These are phyloP conservation scores for Trypanosoma rangeli DNA, from an alignment of 208 protist species.

Conservation along the genomic window DNA sequence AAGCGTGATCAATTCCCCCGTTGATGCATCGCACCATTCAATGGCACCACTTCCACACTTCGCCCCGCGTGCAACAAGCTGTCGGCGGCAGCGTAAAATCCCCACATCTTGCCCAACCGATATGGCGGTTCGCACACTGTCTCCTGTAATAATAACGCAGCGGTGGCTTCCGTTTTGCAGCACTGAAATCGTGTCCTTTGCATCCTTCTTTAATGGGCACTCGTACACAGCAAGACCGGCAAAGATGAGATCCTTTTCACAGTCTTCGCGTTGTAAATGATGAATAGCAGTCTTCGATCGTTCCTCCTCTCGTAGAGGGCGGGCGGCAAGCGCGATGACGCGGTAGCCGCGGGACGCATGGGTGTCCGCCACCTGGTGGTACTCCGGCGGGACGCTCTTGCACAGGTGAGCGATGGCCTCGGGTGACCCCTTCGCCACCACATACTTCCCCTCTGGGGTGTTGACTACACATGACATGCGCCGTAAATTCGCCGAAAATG, in stretches of 20 bases:
- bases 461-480: constrained; percentile 95
- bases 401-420: constrained; percentile 93
- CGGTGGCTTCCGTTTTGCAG: constrained; percentile 82
- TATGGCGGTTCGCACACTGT: constrained; percentile 97
- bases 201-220: constrained; percentile 95
- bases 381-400: constrained; percentile 70
- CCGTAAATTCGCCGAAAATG: constrained; percentile 95
- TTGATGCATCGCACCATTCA: constrained; percentile 68
- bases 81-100: constrained; percentile 69
- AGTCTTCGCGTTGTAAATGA: constrained; percentile 68
- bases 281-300: constrained; percentile 45
- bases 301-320: constrained; percentile 51
- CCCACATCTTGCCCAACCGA: constrained; percentile 93
- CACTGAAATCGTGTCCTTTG: constrained; percentile 77
- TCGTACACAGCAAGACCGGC: constrained; percentile 96
- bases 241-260: constrained; percentile 94
- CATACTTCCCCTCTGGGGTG: constrained; percentile 56
- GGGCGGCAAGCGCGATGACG: constrained; percentile 97
- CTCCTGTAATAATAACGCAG: constrained; percentile 98
- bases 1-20: constrained; percentile 33
- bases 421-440: constrained; percentile 95
- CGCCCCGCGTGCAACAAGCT: constrained; percentile 55
- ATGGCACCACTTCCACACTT: constrained; percentile 28
- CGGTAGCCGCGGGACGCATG: constrained; percentile 93
- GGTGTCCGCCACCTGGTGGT: constrained; percentile 73